phyloP scores from a whole-genome alignment of 176 grass and related monocot genomes.

The Carex kokanica region DNA sequence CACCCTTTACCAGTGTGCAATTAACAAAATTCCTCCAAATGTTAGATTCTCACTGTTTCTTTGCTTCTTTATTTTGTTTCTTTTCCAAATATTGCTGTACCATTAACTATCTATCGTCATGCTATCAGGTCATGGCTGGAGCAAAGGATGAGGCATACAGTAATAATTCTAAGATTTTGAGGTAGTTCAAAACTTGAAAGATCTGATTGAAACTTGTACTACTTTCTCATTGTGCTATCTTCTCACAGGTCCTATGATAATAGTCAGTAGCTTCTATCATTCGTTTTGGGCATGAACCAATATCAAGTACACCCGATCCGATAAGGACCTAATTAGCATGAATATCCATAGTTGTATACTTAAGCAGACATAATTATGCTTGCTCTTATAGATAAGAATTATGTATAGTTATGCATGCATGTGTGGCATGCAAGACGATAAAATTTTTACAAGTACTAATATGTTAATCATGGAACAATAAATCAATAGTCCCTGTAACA shows the following conservation, averaged over 20 bases:
- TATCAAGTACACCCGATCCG: too few relatives aligned
- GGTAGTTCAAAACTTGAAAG: constrained; percentile 40
- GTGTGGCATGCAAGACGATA: not conserved
- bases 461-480: not conserved
- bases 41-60: constrained; percentile 26
- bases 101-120: constrained; percentile 26
- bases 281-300: not conserved
- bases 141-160: constrained; percentile 22
- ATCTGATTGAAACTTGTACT: not conserved
- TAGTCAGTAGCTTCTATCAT: not conserved
- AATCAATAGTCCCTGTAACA: not conserved
- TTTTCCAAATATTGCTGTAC: not conserved
- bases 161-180: constrained; percentile 26
- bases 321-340: not conserved
- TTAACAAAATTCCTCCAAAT: constrained; percentile 32
- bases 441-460: not conserved
- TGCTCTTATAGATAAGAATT: not conserved
- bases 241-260: not conserved
- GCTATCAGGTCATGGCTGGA: constrained; percentile 40
- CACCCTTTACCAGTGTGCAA: constrained; percentile 35
- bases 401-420: not conserved
- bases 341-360: not conserved
- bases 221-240: not conserved
- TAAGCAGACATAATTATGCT: not conserved
- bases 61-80: not conserved